Percentiles rank a stretch among this genome's conserved stretches.
Evolutionary conservation across 2,329 filamentous ascomycete species (phyloP).

Genomic region (Macrophomina phaseolina): DNA sequence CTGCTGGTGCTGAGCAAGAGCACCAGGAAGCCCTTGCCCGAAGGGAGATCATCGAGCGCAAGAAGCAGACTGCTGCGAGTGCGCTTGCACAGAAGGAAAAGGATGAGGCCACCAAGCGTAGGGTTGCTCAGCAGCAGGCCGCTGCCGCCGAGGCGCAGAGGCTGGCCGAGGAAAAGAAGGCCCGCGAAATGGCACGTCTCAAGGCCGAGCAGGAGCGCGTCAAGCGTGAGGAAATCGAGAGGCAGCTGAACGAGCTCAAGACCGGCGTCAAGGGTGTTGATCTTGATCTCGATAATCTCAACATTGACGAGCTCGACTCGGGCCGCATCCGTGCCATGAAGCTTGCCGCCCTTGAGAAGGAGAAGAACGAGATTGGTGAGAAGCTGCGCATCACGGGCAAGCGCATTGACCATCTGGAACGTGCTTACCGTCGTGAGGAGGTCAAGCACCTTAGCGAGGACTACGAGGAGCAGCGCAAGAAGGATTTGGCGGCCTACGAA

Average conservation of each 20-base stretch:
- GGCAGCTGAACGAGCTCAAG: slow-evolving; percentile 95
- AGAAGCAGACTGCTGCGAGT: slow-evolving; percentile 94
- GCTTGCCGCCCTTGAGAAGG: slow-evolving; percentile 91
- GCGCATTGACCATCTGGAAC: slow-evolving; percentile 95
- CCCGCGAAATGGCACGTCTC: slow-evolving; percentile 88
- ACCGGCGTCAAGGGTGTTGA: slow-evolving; percentile 84
- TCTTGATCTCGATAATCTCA: slow-evolving; percentile 86
- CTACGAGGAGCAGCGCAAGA: slow-evolving; percentile 80
- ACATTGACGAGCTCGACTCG: slow-evolving; percentile 70
- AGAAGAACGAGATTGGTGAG: slow-evolving; percentile 96
- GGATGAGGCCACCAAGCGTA: slow-evolving; percentile 88
- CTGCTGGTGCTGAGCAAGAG: slow-evolving; percentile 89
- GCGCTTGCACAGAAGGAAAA: slow-evolving; percentile 86
- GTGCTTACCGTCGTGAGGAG: slow-evolving; percentile 95
- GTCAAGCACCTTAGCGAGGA: slow-evolving; percentile 87
- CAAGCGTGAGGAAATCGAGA: slow-evolving; percentile 65
- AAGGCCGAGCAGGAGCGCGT: slow-evolving; percentile 57
- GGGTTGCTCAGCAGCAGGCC: slow-evolving; percentile 82
- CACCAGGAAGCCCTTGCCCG: slow-evolving; percentile 83
- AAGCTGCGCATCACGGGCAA: slow-evolving; percentile 90
- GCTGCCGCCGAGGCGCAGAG: slow-evolving; percentile 89
- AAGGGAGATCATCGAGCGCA: slow-evolving; percentile 91
- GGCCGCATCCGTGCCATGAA: slow-evolving; percentile 87
- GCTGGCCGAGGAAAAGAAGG: slow-evolving; percentile 88
- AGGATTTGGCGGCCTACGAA: slow-evolving; percentile 81